Evolutionary conservation across 192 early-diverging fungal genomes (phyloP).

Genomic region (Neocallimastix lanati): DNA sequence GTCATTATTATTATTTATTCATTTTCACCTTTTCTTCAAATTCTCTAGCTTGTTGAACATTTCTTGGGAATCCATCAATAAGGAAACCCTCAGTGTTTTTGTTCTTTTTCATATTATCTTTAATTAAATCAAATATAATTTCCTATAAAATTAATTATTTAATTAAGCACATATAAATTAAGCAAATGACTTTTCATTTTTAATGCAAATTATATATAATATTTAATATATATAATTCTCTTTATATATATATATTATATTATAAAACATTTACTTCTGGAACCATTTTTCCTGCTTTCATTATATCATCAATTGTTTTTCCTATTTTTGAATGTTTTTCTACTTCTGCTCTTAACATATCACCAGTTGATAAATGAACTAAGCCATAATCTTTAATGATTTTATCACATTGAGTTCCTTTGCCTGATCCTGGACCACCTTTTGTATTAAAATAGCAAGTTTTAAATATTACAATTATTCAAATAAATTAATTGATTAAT

Average conservation of each 20-base stretch:
- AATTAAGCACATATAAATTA: too few species aligned
- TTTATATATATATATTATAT: too few species aligned
- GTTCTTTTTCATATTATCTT: neutral
- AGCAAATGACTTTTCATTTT: too few species aligned
- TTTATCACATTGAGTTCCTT: constrained; percentile 6
- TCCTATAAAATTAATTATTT: too few species aligned
- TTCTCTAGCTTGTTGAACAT: constrained; percentile 24
- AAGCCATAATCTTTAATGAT: constrained; percentile 1
- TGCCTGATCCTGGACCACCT: constrained; percentile 27
- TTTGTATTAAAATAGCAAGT: too few species aligned
- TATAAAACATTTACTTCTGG: neutral
- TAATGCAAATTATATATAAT: too few species aligned
- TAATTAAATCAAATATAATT: constrained; percentile 3
- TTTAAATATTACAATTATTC: too few species aligned
- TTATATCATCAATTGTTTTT: constrained; percentile 7
- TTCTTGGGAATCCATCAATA: constrained; percentile 27
- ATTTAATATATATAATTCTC: too few species aligned
- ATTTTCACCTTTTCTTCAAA: constrained; percentile 18
- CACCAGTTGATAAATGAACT: constrained; percentile 3
- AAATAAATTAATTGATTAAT: too few species aligned
- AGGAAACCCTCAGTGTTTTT: constrained; percentile 2
- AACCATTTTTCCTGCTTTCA: constrained; percentile 7
- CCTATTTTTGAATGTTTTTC: constrained; percentile 4
- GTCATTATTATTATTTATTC: too few species aligned
- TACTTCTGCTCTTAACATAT: constrained; percentile 14